Evolutionary conservation across 208 protist species (phyloP).

Genomic region (Acanthamoeba healyi): DNA sequence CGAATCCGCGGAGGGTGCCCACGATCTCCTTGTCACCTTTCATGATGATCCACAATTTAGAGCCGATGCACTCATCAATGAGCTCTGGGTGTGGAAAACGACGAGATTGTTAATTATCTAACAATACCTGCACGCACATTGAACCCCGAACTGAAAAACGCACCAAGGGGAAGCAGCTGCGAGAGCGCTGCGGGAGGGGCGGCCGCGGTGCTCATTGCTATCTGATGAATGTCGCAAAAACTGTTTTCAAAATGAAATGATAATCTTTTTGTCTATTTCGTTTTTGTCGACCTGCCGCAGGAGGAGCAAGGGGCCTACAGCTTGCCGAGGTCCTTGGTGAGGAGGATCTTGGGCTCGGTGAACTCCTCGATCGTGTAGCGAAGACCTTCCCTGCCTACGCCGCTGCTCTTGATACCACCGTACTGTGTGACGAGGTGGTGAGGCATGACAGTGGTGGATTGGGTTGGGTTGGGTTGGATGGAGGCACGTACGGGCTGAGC

Average conservation of each 20-base stretch:
- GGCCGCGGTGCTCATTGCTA: not conserved
- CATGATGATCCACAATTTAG: constrained; percentile 91
- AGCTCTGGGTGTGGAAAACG: constrained; percentile 80
- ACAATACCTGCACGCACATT: too few species aligned
- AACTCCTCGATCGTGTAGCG: constrained; percentile 81
- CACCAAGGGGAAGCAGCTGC: not conserved
- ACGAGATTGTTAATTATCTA: not conserved
- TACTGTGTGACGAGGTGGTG: too few species aligned
- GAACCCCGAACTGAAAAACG: too few species aligned
- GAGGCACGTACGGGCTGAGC: constrained; percentile 30
- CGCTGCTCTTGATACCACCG: constrained; percentile 85
- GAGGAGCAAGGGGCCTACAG: constrained; percentile 31
- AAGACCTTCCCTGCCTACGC: constrained; percentile 85
- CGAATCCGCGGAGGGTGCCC: constrained; percentile 90
- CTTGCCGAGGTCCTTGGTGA: constrained; percentile 68
- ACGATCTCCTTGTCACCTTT: constrained; percentile 91
- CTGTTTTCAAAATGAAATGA: too few species aligned
- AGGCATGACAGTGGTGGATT: too few species aligned
- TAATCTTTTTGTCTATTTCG: too few species aligned
- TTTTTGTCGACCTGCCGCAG: not conserved
- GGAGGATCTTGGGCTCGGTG: constrained; percentile 70
- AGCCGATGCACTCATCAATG: constrained; percentile 88
- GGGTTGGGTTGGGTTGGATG: too few species aligned
- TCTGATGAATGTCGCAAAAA: not conserved
- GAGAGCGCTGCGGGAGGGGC: not conserved